A percentile compares a stretch with the other conserved stretches of the same genome.
These are phyloP conservation scores for Apiotrichum gracile DNA, from an alignment of 1,284 basidiomycete genomes.

Conservation along the genomic window DNA sequence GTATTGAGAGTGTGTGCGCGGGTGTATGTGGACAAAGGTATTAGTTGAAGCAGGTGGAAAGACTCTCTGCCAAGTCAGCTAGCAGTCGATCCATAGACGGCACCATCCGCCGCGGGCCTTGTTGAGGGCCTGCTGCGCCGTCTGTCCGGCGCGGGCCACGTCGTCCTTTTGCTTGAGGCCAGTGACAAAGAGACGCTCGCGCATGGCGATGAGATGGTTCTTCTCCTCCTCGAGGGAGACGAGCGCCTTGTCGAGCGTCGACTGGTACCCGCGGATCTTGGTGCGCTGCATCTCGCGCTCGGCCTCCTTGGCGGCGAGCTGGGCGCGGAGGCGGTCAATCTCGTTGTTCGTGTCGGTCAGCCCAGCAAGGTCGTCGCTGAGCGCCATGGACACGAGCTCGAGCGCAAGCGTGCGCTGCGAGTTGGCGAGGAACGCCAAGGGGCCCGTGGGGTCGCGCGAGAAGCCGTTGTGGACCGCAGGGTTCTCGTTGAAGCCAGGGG, in stretches of 20 bases:
- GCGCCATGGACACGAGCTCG: background rate
- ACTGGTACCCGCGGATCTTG: background rate
- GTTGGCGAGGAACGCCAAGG: background rate
- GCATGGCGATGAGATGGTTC: constrained; percentile 3
- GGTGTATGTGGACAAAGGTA: too few species aligned
- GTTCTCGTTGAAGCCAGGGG: background rate
- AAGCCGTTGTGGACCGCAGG: background rate
- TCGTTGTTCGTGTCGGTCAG: constrained; percentile 1
- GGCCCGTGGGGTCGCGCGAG: background rate
- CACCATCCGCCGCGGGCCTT: background rate
- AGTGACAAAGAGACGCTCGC: background rate
- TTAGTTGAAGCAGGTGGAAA: background rate
- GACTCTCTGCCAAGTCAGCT: background rate
- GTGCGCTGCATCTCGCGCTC: background rate
- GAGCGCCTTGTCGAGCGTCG: constrained; percentile 1
- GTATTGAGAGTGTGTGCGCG: too few species aligned
- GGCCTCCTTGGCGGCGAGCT: constrained; percentile 1
- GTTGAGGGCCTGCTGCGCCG: background rate
- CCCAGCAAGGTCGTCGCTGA: background rate
- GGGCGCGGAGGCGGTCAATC: constrained; percentile 4
- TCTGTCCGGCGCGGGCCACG: background rate
- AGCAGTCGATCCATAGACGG: constrained; percentile 1
- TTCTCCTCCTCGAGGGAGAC: constrained; percentile 3
- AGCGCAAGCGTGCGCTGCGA: background rate
- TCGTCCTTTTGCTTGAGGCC: background rate